Percentiles rank a stretch among this genome's conserved stretches.
phyloP scores from a whole-genome alignment of 1,284 basidiomycete genomes.

The Pholiota adiposa region DNA sequence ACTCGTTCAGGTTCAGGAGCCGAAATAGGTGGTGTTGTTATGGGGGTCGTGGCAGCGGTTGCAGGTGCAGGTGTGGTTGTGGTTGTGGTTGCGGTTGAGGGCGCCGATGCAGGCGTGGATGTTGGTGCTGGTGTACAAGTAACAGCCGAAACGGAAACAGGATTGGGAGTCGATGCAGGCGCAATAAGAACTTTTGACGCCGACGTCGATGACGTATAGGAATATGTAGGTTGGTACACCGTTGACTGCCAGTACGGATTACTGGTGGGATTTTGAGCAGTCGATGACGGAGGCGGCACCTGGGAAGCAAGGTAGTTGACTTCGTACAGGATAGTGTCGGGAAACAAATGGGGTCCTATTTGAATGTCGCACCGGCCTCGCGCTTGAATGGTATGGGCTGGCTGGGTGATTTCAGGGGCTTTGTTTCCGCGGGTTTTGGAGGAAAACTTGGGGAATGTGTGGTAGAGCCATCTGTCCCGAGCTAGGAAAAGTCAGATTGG shows the following conservation, averaged over 20 bases:
- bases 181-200: not conserved
- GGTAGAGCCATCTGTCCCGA: conserved; percentile 67
- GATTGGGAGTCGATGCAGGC: conserved; percentile 9
- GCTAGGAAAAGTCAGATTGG: conserved; percentile 42
- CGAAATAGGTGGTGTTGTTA: not conserved
- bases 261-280: conserved; percentile 6
- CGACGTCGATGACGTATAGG: conserved; percentile 22
- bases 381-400: conserved; percentile 60
- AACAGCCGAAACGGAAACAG: not conserved
- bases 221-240: conserved; percentile 12
- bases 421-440: conserved; percentile 59
- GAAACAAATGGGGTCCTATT: conserved; percentile 74
- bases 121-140: no score
- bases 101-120: no score
- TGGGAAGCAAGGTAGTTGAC: conserved; percentile 48
- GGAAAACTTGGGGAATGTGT: conserved; percentile 75
- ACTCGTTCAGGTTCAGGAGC: conserved; percentile 21
- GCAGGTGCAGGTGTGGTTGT: conserved; percentile 9
- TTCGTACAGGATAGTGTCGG: conserved; percentile 68
- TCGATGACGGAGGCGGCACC: conserved; percentile 9
- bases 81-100: not conserved
- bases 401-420: conserved; percentile 46
- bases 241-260: conserved; percentile 21
- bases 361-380: conserved; percentile 68
- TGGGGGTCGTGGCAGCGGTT: not conserved